Conservation (phyloP, 495 filamentous ascomycete genomes). For the Acidomyces sp. region DNA sequence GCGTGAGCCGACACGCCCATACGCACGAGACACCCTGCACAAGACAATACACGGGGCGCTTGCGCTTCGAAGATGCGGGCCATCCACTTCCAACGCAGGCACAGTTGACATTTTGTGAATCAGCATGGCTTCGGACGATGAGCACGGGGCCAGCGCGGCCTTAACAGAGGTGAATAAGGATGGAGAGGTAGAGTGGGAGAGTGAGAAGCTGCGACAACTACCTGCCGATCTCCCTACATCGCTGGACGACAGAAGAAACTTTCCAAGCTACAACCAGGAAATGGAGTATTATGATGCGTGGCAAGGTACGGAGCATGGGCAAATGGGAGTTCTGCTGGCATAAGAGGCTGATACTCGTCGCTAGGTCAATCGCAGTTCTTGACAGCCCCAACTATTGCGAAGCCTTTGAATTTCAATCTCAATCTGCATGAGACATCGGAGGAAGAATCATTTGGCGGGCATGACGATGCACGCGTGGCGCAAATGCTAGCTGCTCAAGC, state of each 20-base stretch:
- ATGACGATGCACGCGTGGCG: conserved; percentile 77
- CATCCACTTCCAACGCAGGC: background rate
- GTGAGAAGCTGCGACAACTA: conserved; percentile 42
- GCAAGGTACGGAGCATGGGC: conserved; percentile 53
- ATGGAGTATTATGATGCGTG: conserved; percentile 98
- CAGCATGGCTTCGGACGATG: conserved; percentile 7
- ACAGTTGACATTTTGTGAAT: background rate
- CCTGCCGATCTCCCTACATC: conserved; percentile 82
- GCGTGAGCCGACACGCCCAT: no score
- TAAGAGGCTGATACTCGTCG: background rate
- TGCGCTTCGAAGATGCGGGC: background rate
- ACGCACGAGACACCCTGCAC: no score
- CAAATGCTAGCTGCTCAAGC: conserved; percentile 95
- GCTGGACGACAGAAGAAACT: conserved; percentile 69
- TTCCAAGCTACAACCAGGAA: conserved; percentile 47
- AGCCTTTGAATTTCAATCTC: conserved; percentile 73
- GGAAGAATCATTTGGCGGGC: conserved; percentile 45
- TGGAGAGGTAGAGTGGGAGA: background rate
- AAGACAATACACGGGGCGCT: no score
- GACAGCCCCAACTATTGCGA: conserved; percentile 68
- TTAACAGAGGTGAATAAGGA: conserved; percentile 2
- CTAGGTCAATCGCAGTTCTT: conserved; percentile 90
- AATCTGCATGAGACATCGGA: conserved; percentile 63
- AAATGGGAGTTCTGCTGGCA: background rate
- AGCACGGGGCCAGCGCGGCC: conserved; percentile 6